Conservation (phyloP, 495 filamentous ascomycete genomes). For the Aspergillus diversus region DNA sequence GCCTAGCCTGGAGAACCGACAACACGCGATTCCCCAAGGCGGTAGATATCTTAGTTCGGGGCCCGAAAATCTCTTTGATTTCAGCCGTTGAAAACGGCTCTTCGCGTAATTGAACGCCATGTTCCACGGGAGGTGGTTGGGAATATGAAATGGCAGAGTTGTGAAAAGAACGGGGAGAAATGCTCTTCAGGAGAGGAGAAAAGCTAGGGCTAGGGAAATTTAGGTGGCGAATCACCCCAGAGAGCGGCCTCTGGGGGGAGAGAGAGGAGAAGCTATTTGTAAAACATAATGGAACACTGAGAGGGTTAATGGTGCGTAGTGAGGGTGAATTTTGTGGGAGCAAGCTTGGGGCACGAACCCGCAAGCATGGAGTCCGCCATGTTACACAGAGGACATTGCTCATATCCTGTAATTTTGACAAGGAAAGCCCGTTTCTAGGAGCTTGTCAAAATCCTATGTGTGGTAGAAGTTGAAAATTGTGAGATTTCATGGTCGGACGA, state of each 20-base stretch:
- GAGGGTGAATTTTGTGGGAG: slow-evolving; percentile 12
- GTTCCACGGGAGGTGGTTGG: slow-evolving; percentile 21
- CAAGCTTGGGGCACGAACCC: neutral
- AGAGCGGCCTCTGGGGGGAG: slow-evolving; percentile 14
- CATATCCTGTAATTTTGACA: too few relatives aligned
- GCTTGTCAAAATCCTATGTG: too few relatives aligned
- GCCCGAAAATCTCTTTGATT: slow-evolving; percentile 66
- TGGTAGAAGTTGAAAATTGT: too few relatives aligned
- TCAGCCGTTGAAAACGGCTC: slow-evolving; percentile 53
- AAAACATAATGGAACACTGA: slow-evolving; percentile 27
- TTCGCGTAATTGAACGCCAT: slow-evolving; percentile 26
- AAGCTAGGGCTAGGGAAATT: neutral
- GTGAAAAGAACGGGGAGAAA: slow-evolving; percentile 30
- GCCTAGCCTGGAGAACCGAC: slow-evolving; percentile 70
- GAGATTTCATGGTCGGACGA: too few relatives aligned
- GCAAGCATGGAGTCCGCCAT: neutral
- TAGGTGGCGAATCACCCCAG: neutral
- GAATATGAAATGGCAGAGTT: slow-evolving; percentile 23
- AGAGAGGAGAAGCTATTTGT: slow-evolving; percentile 23
- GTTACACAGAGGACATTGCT: too few relatives aligned
- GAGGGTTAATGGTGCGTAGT: slow-evolving; percentile 26
- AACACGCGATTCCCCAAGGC: slow-evolving; percentile 66
- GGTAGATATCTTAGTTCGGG: slow-evolving; percentile 42
- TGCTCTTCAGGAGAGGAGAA: neutral
- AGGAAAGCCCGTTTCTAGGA: too few relatives aligned